Evolutionary conservation across 164 flowering plant species (phyloP).

Genomic region (Sextonia rubra): DNA sequence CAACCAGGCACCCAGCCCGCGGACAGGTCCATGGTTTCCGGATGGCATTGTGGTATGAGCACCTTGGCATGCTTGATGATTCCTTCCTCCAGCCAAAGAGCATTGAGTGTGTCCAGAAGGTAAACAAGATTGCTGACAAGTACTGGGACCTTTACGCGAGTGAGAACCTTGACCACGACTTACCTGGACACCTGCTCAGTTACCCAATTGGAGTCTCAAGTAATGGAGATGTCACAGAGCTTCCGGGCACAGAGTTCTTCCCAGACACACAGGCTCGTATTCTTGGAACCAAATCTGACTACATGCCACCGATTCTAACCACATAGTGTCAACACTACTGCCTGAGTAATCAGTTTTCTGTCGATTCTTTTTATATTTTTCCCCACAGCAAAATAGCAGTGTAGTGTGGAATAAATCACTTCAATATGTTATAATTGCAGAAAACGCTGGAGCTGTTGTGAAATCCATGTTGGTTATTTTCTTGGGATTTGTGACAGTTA

Average conservation of each 20-base stretch:
- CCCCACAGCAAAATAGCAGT: not conserved
- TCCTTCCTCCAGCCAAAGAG: constrained; percentile 49
- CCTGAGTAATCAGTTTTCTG: constrained; percentile 20
- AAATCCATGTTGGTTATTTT: no score
- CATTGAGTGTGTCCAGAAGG: constrained; percentile 46
- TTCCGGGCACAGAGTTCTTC: constrained; percentile 47
- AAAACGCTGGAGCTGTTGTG: no score
- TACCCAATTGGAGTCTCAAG: constrained; percentile 52
- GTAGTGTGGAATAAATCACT: not conserved
- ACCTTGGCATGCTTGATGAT: constrained; percentile 47
- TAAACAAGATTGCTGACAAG: constrained; percentile 48
- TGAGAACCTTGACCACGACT: constrained; percentile 36
- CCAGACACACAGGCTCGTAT: constrained; percentile 75
- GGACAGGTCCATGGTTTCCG: constrained; percentile 80
- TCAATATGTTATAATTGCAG: not conserved
- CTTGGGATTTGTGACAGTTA: no score
- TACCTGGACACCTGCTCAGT: constrained; percentile 66
- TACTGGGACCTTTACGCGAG: constrained; percentile 54
- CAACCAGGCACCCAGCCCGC: constrained; percentile 36
- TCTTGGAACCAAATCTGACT: constrained; percentile 50
- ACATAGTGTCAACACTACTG: constrained; percentile 32
- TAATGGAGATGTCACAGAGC: constrained; percentile 35
- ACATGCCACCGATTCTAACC: constrained; percentile 62
- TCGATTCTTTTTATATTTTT: constrained; percentile 11
- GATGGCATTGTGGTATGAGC: constrained; percentile 85